Base-by-base conservation (phyloP, 768 basidiomycete genomes). In the Russula sp. region DNA sequence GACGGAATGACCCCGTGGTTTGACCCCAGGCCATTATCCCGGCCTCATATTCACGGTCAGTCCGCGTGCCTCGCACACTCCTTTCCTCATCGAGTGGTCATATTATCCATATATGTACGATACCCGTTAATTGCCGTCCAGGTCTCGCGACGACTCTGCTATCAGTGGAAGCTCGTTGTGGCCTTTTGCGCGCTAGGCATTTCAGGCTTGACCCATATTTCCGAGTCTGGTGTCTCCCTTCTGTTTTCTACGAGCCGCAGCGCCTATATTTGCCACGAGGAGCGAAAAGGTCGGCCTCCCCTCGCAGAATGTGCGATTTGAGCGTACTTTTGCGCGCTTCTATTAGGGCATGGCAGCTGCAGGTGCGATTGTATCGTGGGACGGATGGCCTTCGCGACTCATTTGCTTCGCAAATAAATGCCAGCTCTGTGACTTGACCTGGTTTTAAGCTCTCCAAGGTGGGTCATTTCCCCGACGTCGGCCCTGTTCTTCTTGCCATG, bases 231-330 rank as follows among this genome's bases (percentile, higher is more conserved):
- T 10, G 11, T 39, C n/a, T 37, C 53, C 20, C 34, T 51, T 34
- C 32, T 34, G 16, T 51, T 34, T 34, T 32, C 32, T 16, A 8
- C 10, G 22, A 5, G 40, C 32, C 32, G 50, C 51, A 44, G 50
- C 32, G 14, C 45, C 45, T 44, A 44, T 42, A 3, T 37, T 32
- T 1, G 31, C 20, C 50, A 22, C 16, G 20, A 54, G 40, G 37
- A 34, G 61, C 55, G 61, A 62, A 44, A 62, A 50, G 16, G 20
- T 50, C 54, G 61, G 61, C 49, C 48, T 53, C 44, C 16, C 2
- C 8, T 61, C n/a, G n/a, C 27, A 31, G 31, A 35, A 55, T 31
- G 61, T 62, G 61, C 61, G 61, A 62, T 62, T 62, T 22, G 55
- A 56, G 34, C 61, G 61, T 51, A 44, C 49, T 50, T 40, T 56